Evolutionary conservation across 2,329 filamentous ascomycete species (phyloP).

Genomic region (Alternaria viburni): DNA sequence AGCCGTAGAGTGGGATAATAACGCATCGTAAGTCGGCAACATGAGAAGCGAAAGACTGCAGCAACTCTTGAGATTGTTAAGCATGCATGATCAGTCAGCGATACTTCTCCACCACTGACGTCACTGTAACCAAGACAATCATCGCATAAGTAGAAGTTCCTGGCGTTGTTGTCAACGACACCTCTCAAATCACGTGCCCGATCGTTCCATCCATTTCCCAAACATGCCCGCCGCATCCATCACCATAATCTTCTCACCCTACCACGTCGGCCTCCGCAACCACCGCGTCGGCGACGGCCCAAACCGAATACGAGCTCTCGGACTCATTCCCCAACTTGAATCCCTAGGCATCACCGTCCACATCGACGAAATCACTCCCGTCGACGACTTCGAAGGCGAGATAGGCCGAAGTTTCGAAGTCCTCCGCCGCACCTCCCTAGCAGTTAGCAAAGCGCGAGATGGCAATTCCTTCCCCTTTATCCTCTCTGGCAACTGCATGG

Average conservation of each 20-base stretch:
- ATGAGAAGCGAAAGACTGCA: not conserved
- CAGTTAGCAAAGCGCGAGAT: slow-evolving; percentile 25
- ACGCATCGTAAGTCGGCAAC: not conserved
- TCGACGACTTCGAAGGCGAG: slow-evolving; percentile 50
- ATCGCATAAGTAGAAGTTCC: not conserved
- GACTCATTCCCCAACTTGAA: slow-evolving; percentile 37
- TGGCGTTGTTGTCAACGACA: too few species aligned
- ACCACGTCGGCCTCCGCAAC: slow-evolving; percentile 49
- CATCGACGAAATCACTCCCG: slow-evolving; percentile 9
- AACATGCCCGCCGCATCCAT: not conserved
- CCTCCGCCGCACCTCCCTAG: slow-evolving; percentile 45
- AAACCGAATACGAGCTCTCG: slow-evolving; percentile 34
- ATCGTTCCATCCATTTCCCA: not conserved
- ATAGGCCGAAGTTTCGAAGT: slow-evolving; percentile 51
- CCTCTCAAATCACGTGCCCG: not conserved
- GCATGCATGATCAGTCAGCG: not conserved
- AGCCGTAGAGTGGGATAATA: not conserved
- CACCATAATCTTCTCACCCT: slow-evolving; percentile 38
- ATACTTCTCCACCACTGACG: not conserved
- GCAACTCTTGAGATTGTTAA: not conserved
- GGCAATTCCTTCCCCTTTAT: slow-evolving; percentile 47
- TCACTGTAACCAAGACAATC: not conserved
- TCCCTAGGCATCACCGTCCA: not conserved
- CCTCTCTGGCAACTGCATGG: slow-evolving; percentile 50
- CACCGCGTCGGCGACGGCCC: slow-evolving; percentile 50